Base-by-base conservation (phyloP, 139 green algal genomes). In the Haematococcus sp. region DNA sequence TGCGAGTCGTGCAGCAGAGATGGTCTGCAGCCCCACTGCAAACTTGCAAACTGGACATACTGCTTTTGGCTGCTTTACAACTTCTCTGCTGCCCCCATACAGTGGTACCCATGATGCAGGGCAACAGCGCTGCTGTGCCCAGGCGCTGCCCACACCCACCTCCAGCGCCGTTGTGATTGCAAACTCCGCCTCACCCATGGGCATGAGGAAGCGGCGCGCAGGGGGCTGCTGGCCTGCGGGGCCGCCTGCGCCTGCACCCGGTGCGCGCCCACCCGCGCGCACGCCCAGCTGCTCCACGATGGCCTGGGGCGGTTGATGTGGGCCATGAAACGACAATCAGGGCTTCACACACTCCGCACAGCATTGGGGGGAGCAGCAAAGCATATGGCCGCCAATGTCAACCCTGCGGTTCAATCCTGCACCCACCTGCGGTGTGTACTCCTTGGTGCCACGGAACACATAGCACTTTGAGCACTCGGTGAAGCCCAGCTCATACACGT, bases 401-500 rank as follows among this genome's bases (percentile, higher is more conserved):
- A 35, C 35, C 68, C 35, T 30, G 46, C 63, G n/a, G n/a, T n/a
- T n/a, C n/a, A n/a, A n/a, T n/a, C n/a, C n/a, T n/a, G n/a, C n/a
- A 13, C 58, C 63, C 30, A 76, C 55, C 68, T 81, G 73, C 67
- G 85, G 60, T 23, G 88, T 89, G 83, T 96, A 96, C 77, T 98
- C 94, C 79, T 97, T 97, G 40, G 73, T 83, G 35, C 96, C 96
- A 33, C 92, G 83, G 82, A 99, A 98, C 15, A 99, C 93, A 56
- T 92, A 99, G 34, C 81, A 86, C 81, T 97, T 97, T 32, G 88
- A 83, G 80, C 90, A 96, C 60, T 95, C 94, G 2, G 80, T 69
- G 77, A 94, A 98, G 31, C 95, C 93, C 70, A 99, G 86, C 85
- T 99, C 96, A 81, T 99, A 94, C 40, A 99, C 95, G 40, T 98